These are phyloP conservation scores for Eudorina sp. DNA, from an alignment of 139 green algal genomes.

Conservation along the genomic window DNA sequence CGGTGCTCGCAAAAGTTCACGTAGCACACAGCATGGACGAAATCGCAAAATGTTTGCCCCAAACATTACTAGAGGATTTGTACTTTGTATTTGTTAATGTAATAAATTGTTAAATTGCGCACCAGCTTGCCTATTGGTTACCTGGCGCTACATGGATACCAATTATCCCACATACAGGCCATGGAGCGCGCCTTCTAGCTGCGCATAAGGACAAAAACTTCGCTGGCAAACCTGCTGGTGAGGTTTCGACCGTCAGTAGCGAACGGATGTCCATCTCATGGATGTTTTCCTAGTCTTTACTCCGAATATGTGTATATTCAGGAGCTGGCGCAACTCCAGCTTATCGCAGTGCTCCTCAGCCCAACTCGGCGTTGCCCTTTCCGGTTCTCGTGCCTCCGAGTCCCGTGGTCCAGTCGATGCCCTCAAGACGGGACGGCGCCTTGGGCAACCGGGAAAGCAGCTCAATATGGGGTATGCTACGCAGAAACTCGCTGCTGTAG, in stretches of 20 bases:
- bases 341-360: background rate
- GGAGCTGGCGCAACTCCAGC: background rate
- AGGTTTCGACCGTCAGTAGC: background rate
- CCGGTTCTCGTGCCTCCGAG: background rate
- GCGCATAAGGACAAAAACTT: background rate
- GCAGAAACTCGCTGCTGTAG: too few species aligned
- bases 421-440: constrained; percentile 2
- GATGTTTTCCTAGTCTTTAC: background rate
- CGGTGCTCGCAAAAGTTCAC: background rate
- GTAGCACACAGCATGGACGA: background rate
- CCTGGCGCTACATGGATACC: background rate
- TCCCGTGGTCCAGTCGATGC: constrained; percentile 9
- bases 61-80: too few species aligned
- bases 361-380: background rate
- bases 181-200: constrained; percentile 25
- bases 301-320: background rate
- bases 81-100: background rate
- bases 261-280: too few species aligned
- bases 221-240: background rate
- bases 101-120: background rate
- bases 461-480: background rate
- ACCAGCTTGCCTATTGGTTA: background rate
- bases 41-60: too few species aligned
- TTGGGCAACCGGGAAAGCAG: background rate
- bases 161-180: background rate